A percentile compares a stretch with the other conserved stretches of the same genome.
Evolutionary conservation across 192 early-diverging fungal genomes (phyloP).

Genomic region (Phycomyces blakesleeanus): DNA sequence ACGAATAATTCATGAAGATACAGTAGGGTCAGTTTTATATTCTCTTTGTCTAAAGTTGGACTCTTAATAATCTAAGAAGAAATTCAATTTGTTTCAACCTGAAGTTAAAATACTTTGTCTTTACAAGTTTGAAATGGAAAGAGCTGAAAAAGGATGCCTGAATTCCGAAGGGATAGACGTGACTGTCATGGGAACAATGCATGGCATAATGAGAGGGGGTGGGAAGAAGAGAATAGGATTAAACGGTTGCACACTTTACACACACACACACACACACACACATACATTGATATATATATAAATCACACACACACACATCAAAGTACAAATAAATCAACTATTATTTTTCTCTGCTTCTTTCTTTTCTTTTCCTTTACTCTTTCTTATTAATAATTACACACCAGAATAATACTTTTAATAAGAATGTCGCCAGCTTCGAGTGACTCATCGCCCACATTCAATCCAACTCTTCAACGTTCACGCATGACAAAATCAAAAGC

Average conservation of each 20-base stretch:
- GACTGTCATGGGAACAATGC: background rate
- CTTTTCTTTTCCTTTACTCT: background rate
- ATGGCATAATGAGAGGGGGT: background rate
- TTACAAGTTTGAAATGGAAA: too few relatives aligned
- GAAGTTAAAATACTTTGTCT: background rate
- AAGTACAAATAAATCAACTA: background rate
- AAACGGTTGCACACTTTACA: too few relatives aligned
- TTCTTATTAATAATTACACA: background rate
- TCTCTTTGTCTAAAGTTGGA: too few relatives aligned
- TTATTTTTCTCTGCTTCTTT: background rate
- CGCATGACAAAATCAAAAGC: conserved; percentile 33
- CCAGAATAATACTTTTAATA: background rate
- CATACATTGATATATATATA: too few relatives aligned
- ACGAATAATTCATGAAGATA: too few relatives aligned
- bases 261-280: too few relatives aligned
- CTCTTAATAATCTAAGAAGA: too few relatives aligned
- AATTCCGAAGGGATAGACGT: background rate
- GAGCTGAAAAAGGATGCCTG: too few relatives aligned
- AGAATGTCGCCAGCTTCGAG: background rate
- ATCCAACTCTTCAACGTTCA: conserved; percentile 12
- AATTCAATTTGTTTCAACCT: too few relatives aligned
- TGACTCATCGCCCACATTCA: background rate
- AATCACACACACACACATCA: too few relatives aligned
- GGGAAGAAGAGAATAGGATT: background rate
- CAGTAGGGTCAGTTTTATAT: too few relatives aligned